phyloP scores from a whole-genome alignment of 352 stramenopile species.

The Phytophthora cryptogea region DNA sequence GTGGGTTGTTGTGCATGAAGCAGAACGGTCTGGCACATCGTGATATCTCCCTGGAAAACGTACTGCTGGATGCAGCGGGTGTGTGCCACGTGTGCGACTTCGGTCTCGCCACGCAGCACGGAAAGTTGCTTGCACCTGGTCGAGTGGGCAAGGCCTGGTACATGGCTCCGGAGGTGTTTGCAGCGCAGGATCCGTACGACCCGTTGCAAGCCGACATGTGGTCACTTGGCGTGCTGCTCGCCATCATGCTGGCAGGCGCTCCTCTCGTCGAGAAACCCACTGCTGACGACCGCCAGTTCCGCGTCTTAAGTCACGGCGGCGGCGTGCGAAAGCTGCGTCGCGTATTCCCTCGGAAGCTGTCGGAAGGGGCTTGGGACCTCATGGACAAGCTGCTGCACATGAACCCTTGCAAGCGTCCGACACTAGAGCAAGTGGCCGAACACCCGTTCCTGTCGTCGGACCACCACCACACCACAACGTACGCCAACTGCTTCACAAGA shows the following conservation, averaged over 20 bases:
- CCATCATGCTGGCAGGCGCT: slow-evolving; percentile 61
- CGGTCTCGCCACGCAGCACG: slow-evolving; percentile 39
- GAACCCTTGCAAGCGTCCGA: slow-evolving; percentile 36
- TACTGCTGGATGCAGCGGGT: slow-evolving; percentile 46
- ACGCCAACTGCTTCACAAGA: slow-evolving; percentile 10
- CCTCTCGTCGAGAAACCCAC: slow-evolving; percentile 50
- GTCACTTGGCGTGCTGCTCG: slow-evolving; percentile 66
- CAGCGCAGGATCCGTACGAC: slow-evolving; percentile 44
- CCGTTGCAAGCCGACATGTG: slow-evolving; percentile 56
- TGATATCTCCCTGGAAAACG: slow-evolving; percentile 70
- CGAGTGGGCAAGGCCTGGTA: slow-evolving; percentile 69
- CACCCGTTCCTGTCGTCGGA: slow-evolving; percentile 40
- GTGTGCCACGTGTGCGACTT: slow-evolving; percentile 63
- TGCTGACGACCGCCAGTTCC: slow-evolving; percentile 41
- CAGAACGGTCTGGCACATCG: slow-evolving; percentile 55
- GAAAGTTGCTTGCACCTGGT: slow-evolving; percentile 29
- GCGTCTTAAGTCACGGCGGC: slow-evolving; percentile 37
- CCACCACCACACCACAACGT: slow-evolving; percentile 5
- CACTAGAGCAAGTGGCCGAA: slow-evolving; percentile 41
- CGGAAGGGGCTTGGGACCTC: slow-evolving; percentile 29
- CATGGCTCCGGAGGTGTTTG: slow-evolving; percentile 70
- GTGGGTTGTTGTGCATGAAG: slow-evolving; percentile 42
- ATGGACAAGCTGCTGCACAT: slow-evolving; percentile 35
- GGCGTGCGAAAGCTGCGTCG: slow-evolving; percentile 51
- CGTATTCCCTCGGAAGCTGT: slow-evolving; percentile 40